Evolutionary conservation across 495 filamentous ascomycete species (phyloP).

Genomic region (Oidiodendron maius): DNA sequence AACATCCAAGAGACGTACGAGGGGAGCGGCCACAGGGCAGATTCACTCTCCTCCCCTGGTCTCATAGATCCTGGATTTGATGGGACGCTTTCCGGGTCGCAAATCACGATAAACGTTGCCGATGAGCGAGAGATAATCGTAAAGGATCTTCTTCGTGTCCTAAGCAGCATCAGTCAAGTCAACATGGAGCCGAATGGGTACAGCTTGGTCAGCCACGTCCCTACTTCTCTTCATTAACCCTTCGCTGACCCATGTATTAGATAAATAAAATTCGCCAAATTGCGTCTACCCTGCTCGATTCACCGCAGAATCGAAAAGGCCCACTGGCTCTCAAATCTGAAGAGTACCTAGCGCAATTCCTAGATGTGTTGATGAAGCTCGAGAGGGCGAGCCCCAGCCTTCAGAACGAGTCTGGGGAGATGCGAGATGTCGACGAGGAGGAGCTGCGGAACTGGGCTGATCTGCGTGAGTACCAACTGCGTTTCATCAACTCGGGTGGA

Average conservation of each 20-base stretch:
- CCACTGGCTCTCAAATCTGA: slow-evolving; percentile 51
- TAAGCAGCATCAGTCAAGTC: slow-evolving; percentile 66
- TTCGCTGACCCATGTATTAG: slow-evolving; percentile 13
- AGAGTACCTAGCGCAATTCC: slow-evolving; percentile 59
- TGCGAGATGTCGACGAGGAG: slow-evolving; percentile 54
- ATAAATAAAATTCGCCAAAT: slow-evolving; percentile 69
- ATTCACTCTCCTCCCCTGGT: slow-evolving; percentile 9
- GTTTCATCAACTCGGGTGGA: slow-evolving; percentile 62
- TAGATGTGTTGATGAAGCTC: slow-evolving; percentile 64
- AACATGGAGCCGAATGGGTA: slow-evolving; percentile 79
- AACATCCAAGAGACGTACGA: slow-evolving; percentile 41
- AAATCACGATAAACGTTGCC: slow-evolving; percentile 49
- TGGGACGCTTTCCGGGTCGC: slow-evolving; percentile 12
- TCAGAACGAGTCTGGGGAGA: slow-evolving; percentile 47
- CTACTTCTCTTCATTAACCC: slow-evolving; percentile 20
- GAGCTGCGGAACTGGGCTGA: slow-evolving; percentile 69
- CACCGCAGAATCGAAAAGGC: slow-evolving; percentile 50
- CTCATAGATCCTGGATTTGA: slow-evolving; percentile 18
- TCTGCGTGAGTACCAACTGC: slow-evolving; percentile 64
- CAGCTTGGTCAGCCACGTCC: slow-evolving; percentile 40
- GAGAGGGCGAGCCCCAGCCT: slow-evolving; percentile 45
- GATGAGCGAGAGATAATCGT: slow-evolving; percentile 69
- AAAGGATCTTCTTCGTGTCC: slow-evolving; percentile 63
- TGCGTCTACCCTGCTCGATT: slow-evolving; percentile 65
- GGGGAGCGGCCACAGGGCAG: slow-evolving; percentile 50